Evolutionary conservation across 116 monocot genomes (phyloP).

Genomic region (Posidonia oceanica): DNA sequence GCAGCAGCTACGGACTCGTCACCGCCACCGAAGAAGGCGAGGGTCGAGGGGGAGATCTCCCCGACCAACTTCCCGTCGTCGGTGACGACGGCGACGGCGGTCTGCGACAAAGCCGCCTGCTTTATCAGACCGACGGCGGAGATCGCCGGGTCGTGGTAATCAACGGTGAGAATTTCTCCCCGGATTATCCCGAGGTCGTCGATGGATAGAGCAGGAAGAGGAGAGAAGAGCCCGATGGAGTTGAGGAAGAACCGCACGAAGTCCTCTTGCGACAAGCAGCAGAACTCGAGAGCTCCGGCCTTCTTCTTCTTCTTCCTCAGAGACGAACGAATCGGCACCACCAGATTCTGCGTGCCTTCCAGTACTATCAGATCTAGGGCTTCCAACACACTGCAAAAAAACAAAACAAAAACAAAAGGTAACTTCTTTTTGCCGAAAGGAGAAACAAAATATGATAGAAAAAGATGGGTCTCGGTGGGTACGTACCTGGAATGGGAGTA

Average conservation of each 20-base stretch:
- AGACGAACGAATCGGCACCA: conserved; percentile 10
- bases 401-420: neutral
- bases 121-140: conserved; percentile 49
- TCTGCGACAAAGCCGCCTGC: conserved; percentile 26
- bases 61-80: conserved; percentile 49
- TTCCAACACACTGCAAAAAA: conserved; percentile 17
- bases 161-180: conserved; percentile 37
- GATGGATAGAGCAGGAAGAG: conserved; percentile 35
- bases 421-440: neutral
- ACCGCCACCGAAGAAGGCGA: conserved; percentile 26
- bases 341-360: conserved; percentile 23
- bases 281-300: conserved; percentile 18
- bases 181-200: conserved; percentile 43
- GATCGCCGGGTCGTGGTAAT: conserved; percentile 38
- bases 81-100: conserved; percentile 63
- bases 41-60: conserved; percentile 57
- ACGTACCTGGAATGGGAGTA: conserved; percentile 12
- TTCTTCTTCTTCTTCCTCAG: conserved; percentile 8
- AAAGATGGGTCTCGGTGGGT: neutral
- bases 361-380: conserved; percentile 20
- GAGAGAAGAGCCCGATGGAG: conserved; percentile 57
- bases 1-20: conserved; percentile 40
- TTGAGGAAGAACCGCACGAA: conserved; percentile 72
- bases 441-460: neutral
- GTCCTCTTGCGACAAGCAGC: conserved; percentile 79